Conservation (phyloP, 768 basidiomycete genomes). For the Suillus sp. region DNA sequence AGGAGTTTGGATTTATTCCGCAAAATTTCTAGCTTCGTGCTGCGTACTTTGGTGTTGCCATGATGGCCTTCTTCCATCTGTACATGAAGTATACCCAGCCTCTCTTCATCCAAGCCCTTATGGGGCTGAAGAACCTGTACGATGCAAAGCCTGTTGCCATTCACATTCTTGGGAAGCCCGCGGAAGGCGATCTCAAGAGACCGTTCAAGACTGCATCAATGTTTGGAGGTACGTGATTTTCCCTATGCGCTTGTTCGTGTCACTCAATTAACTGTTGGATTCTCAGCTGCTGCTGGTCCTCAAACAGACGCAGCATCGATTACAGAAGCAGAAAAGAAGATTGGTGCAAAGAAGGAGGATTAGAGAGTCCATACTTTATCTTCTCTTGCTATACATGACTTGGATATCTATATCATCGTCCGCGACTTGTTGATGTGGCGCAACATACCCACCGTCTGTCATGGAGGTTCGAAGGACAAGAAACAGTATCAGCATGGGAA, state of each 20-base stretch:
- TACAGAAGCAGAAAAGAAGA: constrained; percentile 85
- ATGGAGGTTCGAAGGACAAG: neutral
- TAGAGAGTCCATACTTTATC: constrained; percentile 30
- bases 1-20: neutral
- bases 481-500: neutral
- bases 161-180: constrained; percentile 75
- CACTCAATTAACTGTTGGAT: constrained; percentile 11
- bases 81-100: constrained; percentile 97
- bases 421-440: neutral
- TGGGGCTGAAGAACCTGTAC: constrained; percentile 90
- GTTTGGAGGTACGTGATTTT: constrained; percentile 60
- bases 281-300: constrained; percentile 59
- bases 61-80: constrained; percentile 91
- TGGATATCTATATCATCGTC: constrained; percentile 2
- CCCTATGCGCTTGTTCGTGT: neutral
- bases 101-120: constrained; percentile 91
- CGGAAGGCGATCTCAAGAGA: constrained; percentile 85
- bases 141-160: constrained; percentile 86
- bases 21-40: constrained; percentile 51
- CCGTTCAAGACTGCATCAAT: constrained; percentile 82
- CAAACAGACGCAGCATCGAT: constrained; percentile 86
- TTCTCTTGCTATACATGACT: neutral
- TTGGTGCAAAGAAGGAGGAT: constrained; percentile 81
- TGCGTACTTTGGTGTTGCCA: constrained; percentile 74
- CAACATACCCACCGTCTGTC: neutral